phyloP scores from a whole-genome alignment of 1,139 yeast species.

The Blastobotrys buckinghamii region DNA sequence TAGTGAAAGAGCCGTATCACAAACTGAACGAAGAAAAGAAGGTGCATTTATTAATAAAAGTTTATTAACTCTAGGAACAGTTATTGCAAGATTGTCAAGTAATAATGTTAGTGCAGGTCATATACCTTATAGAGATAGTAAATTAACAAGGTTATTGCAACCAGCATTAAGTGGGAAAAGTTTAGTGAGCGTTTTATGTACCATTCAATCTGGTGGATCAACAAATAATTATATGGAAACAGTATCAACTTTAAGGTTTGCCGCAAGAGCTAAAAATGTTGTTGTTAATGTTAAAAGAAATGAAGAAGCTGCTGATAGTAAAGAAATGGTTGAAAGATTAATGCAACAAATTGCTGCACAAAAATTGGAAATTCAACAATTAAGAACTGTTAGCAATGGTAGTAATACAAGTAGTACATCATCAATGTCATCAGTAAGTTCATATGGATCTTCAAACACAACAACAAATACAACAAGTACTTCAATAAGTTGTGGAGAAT shows the following conservation, averaged over 20 bases:
- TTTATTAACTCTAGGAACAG: slow-evolving; percentile 80
- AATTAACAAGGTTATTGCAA: slow-evolving; percentile 78
- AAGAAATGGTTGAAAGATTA: slow-evolving; percentile 23
- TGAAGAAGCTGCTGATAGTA: slow-evolving; percentile 22
- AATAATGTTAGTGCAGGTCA: slow-evolving; percentile 41
- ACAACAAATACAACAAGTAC: not conserved
- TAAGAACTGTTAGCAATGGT: slow-evolving; percentile 19
- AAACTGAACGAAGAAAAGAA: slow-evolving; percentile 79
- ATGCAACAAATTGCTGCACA: slow-evolving; percentile 38
- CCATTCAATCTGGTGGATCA: slow-evolving; percentile 62
- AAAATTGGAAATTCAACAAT: slow-evolving; percentile 31
- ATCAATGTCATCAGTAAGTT: not conserved
- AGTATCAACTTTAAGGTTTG: slow-evolving; percentile 80
- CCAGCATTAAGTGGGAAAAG: slow-evolving; percentile 89
- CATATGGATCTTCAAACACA: not conserved
- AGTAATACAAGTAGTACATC: slow-evolving; percentile 8
- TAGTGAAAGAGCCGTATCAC: slow-evolving; percentile 82
- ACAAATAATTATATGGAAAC: slow-evolving; percentile 60
- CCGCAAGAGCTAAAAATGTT: slow-evolving; percentile 87
- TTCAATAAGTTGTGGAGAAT: not conserved
- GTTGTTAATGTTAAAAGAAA: slow-evolving; percentile 59
- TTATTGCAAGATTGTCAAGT: slow-evolving; percentile 61
- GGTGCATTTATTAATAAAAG: slow-evolving; percentile 92
- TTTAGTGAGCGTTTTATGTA: slow-evolving; percentile 80
- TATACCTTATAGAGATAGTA: slow-evolving; percentile 89